Evolutionary conservation across 306 rosid genomes (phyloP).

Genomic region (Malus sylvestris): DNA sequence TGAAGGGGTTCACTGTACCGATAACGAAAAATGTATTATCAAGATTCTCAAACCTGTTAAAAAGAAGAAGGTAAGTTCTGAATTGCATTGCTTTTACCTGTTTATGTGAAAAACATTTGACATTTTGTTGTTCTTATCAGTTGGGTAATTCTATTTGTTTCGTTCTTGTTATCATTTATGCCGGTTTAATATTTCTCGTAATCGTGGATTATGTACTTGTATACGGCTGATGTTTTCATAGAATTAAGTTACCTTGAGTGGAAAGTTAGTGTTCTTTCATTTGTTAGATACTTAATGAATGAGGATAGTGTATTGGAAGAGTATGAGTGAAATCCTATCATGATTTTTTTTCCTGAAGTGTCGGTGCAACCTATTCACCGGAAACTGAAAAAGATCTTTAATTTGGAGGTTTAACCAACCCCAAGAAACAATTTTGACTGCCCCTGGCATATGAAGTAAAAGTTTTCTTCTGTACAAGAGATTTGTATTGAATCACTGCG

Average conservation of each 20-base stretch:
- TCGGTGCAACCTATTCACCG: not conserved
- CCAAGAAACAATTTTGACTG: not conserved
- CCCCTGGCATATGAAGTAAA: not conserved
- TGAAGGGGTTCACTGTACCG: constrained; percentile 82
- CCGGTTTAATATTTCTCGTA: not conserved
- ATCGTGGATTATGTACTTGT: not conserved
- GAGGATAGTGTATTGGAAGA: not conserved
- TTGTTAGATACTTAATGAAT: not conserved
- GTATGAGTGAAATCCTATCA: not conserved
- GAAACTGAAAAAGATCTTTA: not conserved
- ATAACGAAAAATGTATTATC: constrained; percentile 72
- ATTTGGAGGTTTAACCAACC: not conserved
- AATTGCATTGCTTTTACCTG: not conserved
- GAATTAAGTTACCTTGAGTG: not conserved
- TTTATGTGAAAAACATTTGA: not conserved
- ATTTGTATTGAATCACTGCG: not conserved
- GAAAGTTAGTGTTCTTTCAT: not conserved
- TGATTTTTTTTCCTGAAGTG: not conserved
- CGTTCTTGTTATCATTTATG: not conserved
- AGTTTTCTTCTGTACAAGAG: not conserved
- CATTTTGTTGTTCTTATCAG: not conserved
- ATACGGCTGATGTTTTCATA: not conserved
- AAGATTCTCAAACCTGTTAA: constrained; percentile 92
- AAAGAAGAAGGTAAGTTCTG: constrained; percentile 68
- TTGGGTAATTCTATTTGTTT: not conserved